Evolutionary conservation across 148 eudicot genomes (phyloP).

Genomic region (Vaccinium corymbosum): DNA sequence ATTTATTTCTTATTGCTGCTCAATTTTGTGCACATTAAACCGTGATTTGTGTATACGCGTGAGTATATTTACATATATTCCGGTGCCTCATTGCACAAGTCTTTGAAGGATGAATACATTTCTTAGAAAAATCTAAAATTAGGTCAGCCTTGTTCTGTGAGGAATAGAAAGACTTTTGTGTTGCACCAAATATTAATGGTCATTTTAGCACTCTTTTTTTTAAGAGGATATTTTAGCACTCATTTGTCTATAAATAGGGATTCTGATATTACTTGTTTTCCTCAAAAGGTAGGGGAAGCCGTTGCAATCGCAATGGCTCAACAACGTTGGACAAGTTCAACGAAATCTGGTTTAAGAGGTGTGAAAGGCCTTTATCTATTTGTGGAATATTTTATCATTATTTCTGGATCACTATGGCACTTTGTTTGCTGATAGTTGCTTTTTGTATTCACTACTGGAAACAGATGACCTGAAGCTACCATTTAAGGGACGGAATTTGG

Average conservation of each 20-base stretch:
- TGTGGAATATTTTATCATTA: background rate
- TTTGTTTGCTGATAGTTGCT: conserved; percentile 12
- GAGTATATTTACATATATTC: background rate
- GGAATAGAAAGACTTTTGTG: background rate
- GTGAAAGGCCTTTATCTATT: background rate
- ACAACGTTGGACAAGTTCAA: conserved; percentile 44
- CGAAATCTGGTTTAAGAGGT: conserved; percentile 49
- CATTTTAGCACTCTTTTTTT: background rate
- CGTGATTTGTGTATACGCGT: background rate
- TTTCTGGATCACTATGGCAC: conserved; percentile 3
- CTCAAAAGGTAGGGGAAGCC: conserved; percentile 74
- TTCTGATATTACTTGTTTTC: conserved; percentile 22
- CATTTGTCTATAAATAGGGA: background rate
- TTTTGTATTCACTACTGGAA: conserved; percentile 11
- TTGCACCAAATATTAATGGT: background rate
- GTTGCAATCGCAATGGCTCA: conserved; percentile 70
- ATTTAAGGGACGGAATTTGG: conserved; percentile 41
- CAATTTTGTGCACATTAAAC: conserved; percentile 1
- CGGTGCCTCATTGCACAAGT: background rate
- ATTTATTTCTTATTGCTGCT: background rate
- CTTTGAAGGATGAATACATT: background rate
- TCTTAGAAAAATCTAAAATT: background rate
- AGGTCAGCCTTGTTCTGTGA: background rate
- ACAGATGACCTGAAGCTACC: conserved; percentile 74
- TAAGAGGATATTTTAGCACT: background rate